Evolutionary conservation across 2,329 filamentous ascomycete species (phyloP).

Genomic region (Phyllosticta paracitricarpa): DNA sequence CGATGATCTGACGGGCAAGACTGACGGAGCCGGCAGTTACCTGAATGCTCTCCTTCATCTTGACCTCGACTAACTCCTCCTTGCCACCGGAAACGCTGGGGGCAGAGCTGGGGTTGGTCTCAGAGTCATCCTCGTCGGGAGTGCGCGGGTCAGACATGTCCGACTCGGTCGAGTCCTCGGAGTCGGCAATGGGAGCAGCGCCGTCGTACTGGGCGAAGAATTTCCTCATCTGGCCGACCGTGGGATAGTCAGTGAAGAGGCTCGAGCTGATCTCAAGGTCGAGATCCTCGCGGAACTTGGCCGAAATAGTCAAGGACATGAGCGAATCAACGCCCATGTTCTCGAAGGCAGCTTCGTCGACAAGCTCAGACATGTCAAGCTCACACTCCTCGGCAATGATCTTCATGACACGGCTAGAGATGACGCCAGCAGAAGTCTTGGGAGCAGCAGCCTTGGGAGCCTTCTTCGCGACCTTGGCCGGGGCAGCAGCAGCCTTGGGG

Average conservation of each 20-base stretch:
- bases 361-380: conserved; percentile 47
- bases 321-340: conserved; percentile 54
- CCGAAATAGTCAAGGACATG: conserved; percentile 51
- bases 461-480: conserved; percentile 20
- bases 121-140: conserved; percentile 32
- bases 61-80: conserved; percentile 22
- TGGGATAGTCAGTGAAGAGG: conserved; percentile 50
- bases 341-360: conserved; percentile 50
- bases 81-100: conserved; percentile 35
- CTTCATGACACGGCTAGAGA: conserved; percentile 46
- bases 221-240: conserved; percentile 50
- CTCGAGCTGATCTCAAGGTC: conserved; percentile 49
- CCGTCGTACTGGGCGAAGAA: conserved; percentile 42
- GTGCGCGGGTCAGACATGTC: conserved; percentile 33
- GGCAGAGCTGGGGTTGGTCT: conserved; percentile 40
- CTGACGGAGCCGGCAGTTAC: conserved; percentile 31
- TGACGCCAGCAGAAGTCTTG: conserved; percentile 38
- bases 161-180: conserved; percentile 32
- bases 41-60: conserved; percentile 22
- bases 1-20: conserved; percentile 39
- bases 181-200: conserved; percentile 24
- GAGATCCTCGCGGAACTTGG: conserved; percentile 52
- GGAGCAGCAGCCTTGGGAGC: conserved; percentile 36
- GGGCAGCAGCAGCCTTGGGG: conserved; percentile 30
- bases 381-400: conserved; percentile 59